Base-by-base conservation (phyloP, 352 stramenopile genomes). In the Elongisporangium undulatum region DNA sequence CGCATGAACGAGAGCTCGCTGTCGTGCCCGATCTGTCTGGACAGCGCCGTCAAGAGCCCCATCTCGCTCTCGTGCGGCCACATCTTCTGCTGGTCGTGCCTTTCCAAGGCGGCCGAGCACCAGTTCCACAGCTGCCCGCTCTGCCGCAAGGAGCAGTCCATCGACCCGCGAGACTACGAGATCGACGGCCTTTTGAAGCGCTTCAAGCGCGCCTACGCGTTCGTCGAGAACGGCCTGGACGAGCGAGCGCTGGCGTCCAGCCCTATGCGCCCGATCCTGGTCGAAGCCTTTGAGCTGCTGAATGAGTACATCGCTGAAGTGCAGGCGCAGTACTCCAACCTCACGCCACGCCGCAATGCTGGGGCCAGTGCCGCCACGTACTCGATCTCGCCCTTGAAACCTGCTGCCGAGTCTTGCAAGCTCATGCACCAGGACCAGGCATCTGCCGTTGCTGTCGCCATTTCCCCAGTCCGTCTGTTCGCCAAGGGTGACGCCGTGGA, bases 61-160 rank as follows among this genome's bases (percentile, higher is more conserved):
- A 87, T 93, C 61, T 88, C 83, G 50, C 65, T 93, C 21, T 76
- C 76, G 0, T 93, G 83, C 59, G 69, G 65, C 6, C 83, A 93
- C 69, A 88, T 81, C 0, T 93, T 93, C 56, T 93, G 83, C 62
- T 93, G 83, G 81, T 86, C 83, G 62, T 93, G 83, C 58, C 66
- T 93, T 23, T 88, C 81, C 2, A 83, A 82, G 50, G 83, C 83
- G 7, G 79, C 71, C 19, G 75, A 89, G 61, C 81, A 89, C 57
- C 73, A 77, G n/a, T 90, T 92, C 71, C 68, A 85, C 26, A 87
- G 80, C 9, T 92, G 82, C 19, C 82, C 82, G 1, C 49, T 92
- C 16, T 93, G 83, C 61, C 83, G 83, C 38, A 78, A 74, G 29
- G 75, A 73, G 20, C 83, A 93, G 55, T 89, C 79, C 16, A 82